Evolutionary conservation across 2,329 filamentous ascomycete genomes (phyloP).

Genomic region (Ophiobolus disseminans): DNA sequence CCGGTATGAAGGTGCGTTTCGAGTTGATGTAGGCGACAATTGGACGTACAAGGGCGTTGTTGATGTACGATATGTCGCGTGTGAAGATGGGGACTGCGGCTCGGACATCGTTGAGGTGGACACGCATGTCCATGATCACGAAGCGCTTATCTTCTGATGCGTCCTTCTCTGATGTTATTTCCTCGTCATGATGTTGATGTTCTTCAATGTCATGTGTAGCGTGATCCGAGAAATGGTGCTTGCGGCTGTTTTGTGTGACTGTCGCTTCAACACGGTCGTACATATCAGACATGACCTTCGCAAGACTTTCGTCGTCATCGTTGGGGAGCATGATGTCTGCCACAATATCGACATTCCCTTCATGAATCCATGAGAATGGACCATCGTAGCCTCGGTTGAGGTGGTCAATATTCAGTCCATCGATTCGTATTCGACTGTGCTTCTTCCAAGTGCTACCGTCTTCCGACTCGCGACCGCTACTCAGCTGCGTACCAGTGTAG

Average conservation of each 20-base stretch:
- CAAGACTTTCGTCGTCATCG: slow-evolving; percentile 85
- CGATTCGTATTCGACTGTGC: slow-evolving; percentile 88
- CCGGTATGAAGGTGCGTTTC: slow-evolving; percentile 91
- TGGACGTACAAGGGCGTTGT: slow-evolving; percentile 90
- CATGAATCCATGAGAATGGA: slow-evolving; percentile 96
- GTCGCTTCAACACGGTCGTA: slow-evolving; percentile 96
- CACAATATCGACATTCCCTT: slow-evolving; percentile 95
- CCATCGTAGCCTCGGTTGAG: slow-evolving; percentile 92
- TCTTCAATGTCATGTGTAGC: slow-evolving; percentile 40
- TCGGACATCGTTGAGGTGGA: slow-evolving; percentile 93
- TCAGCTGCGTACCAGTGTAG: slow-evolving; percentile 69
- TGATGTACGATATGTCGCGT: slow-evolving; percentile 89
- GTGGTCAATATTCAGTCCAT: slow-evolving; percentile 93
- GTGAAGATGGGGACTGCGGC: slow-evolving; percentile 93
- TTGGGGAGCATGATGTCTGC: slow-evolving; percentile 93
- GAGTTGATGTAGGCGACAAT: slow-evolving; percentile 99
- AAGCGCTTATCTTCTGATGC: slow-evolving; percentile 78
- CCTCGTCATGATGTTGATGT: slow-evolving; percentile 24
- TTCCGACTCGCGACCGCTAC: slow-evolving; percentile 63
- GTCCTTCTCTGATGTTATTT: slow-evolving; percentile 13
- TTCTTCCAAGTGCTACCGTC: slow-evolving; percentile 88
- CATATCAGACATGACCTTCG: slow-evolving; percentile 95
- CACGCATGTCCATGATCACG: slow-evolving; percentile 91
- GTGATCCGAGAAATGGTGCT: slow-evolving; percentile 47
- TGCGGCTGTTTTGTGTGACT: slow-evolving; percentile 77